Evolutionary conservation across 441 rosid genomes (phyloP), one percentile per base, ranked within the genome.

Genomic region (Gossypium laxum): DNA sequence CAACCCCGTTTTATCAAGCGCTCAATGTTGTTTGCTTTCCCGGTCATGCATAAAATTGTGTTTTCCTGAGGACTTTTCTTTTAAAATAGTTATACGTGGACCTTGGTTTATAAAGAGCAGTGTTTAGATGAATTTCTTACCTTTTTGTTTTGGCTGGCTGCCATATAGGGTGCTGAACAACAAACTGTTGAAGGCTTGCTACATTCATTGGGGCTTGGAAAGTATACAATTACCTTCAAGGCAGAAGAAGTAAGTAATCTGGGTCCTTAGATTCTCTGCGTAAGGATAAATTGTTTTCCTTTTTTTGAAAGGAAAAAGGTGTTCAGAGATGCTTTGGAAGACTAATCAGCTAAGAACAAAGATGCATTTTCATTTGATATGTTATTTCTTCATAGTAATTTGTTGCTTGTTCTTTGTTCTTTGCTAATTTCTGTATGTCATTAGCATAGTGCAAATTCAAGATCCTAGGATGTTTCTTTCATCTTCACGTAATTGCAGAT

Each of bases 181-280:
- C 89, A 79, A 67, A 84, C 92, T 51, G 87, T 92, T 81, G 93
- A 87, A 72, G 76, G 86, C 72, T 80, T 92, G 74, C 73, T 92
- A 69, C 76, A 87, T 71, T 84, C 93, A 15, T 76, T 92, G 54
- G 96, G 93, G 70, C 79, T 92, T 80, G 92, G 85, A 70, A 90
- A 83, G 84, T 92, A 88, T 81, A 83, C 80, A 43, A 79, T 85
- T 77, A 72, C 52, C 72, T 89, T 92, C 74, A 88, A 90, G 89
- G 88, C 88, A 51, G 98, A 92, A 82, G 95, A 90, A 82, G 98
- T 92, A 84, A 41, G 95, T 3, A 74, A 21, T 71, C 67, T 2
- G 14, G 15, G 32, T 32, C 66, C 52, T 21, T 64, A 54, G 51
- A 22, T 62, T 43, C 21, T 69, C 15, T 26, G 24, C 1, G 14